Base-by-base conservation (phyloP, 371 early-diverging fungal species). In the Phascolomyces articulosus region DNA sequence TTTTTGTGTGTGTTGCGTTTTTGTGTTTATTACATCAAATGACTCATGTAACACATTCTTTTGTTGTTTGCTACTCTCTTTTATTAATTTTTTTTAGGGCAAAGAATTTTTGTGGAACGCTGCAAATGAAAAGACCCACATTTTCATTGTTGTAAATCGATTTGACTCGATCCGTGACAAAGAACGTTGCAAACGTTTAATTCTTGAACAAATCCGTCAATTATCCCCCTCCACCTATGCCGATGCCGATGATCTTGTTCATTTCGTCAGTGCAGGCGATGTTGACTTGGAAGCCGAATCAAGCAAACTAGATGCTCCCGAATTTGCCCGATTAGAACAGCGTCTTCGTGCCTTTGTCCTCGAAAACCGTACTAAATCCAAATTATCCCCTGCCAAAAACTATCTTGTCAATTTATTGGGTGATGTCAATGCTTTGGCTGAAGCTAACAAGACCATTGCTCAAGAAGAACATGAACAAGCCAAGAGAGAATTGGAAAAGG, bases 111-210 rank as follows among this genome's bases (percentile, higher is more conserved):
- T 99, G 71, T 85, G 87, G 73, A 95, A 90, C 62, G 98, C 98
- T 3, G 93, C 95, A 53, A 94, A 95, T 71, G 99, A 99, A 79
- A 99, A 99, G 85, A 95, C 96, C 4, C 96, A 94, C 72, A 93
- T 99, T 48, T 99, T 99, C 66, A 95, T 98, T 69, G 97, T 97
- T 40, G 96, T 97, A 65, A 99, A 99, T 75, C 88, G 93, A 55
- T 99, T 98, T 70, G 99, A 99, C 76, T 86, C 88, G 23, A 99
- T 99, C 73, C 87, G 91, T 48, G 87, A 95, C 72, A 95, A 95
- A 79, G 95, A 95, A 63, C 90, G 95, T 57, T 97, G 98, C 83
- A 90, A 90, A 66, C 86, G 91, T 26, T 87, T 93, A 56, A 94
- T 99, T 66, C 84, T 99, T 20, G 93, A 94, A 51, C 99, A 99